Evolutionary conservation across 2,329 filamentous ascomycete species (phyloP).

Genomic region (Fusarium caatingaense): DNA sequence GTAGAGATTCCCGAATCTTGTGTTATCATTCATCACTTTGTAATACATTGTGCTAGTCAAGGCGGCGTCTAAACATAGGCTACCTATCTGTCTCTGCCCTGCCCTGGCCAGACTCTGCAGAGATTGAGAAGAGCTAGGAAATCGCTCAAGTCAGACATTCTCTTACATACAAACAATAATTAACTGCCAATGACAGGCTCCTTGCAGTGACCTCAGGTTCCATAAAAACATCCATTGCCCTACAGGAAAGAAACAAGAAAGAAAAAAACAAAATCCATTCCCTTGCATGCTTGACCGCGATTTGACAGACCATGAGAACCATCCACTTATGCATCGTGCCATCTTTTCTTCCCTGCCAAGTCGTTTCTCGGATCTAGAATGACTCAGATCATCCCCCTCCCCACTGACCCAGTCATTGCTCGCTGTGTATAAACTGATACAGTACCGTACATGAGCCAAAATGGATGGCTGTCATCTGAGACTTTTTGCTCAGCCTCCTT

Average conservation of each 20-base stretch:
- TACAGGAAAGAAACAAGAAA: slow-evolving; percentile 12
- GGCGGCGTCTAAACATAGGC: neutral
- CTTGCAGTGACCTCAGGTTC: slow-evolving; percentile 11
- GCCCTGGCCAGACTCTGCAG: neutral
- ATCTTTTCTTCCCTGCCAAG: slow-evolving; percentile 25
- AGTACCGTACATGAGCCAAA: neutral
- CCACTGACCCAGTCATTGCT: neutral
- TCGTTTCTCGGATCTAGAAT: slow-evolving; percentile 17
- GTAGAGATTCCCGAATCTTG: slow-evolving; percentile 10
- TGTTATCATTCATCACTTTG: slow-evolving; percentile 11
- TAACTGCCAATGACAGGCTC: slow-evolving; percentile 1
- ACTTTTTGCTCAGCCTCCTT: slow-evolving; percentile 18
- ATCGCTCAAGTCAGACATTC: slow-evolving; percentile 12
- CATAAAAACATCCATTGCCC: neutral
- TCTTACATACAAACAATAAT: neutral
- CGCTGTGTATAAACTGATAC: neutral
- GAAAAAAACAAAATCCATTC: neutral
- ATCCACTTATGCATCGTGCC: slow-evolving; percentile 8
- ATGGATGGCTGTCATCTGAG: slow-evolving; percentile 11
- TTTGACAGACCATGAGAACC: slow-evolving; percentile 10
- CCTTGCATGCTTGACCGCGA: slow-evolving; percentile 32
- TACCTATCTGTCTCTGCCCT: neutral
- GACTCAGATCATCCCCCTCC: slow-evolving; percentile 23
- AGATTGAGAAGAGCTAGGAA: neutral
- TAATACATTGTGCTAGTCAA: neutral